A percentile compares a stretch with the other conserved stretches of the same genome.
Conservation (phyloP, 345 rosid genomes). For the Corchorus capsularis region DNA sequence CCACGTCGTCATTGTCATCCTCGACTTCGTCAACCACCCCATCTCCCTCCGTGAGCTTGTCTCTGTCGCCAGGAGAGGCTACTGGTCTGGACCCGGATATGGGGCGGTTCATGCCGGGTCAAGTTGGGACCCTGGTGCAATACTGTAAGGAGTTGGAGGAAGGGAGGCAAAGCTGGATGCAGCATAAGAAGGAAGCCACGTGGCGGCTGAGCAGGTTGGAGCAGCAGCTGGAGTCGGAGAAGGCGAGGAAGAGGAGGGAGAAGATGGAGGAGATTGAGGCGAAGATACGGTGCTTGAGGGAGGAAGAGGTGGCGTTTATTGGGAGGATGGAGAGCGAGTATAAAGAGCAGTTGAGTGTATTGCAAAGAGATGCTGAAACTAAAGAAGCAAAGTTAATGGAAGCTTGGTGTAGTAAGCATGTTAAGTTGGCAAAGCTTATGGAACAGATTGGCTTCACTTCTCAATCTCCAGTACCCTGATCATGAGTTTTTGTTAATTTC, state of each 20-base stretch:
- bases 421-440: constrained; percentile 23
- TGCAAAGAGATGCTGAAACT: constrained; percentile 26
- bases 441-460: constrained; percentile 23
- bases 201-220: constrained; percentile 36
- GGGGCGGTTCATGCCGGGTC: constrained; percentile 19
- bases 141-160: constrained; percentile 32
- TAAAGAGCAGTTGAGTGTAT: constrained; percentile 23
- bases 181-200: constrained; percentile 34
- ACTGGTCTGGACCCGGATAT: not conserved
- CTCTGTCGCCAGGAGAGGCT: constrained; percentile 17
- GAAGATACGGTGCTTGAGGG: constrained; percentile 27
- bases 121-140: constrained; percentile 20
- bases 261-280: constrained; percentile 32
- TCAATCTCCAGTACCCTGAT: not conserved
- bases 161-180: constrained; percentile 33
- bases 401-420: constrained; percentile 29
- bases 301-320: constrained; percentile 23
- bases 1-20: constrained; percentile 15
- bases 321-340: constrained; percentile 29
- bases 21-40: constrained; percentile 21
- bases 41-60: constrained; percentile 13
- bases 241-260: constrained; percentile 28
- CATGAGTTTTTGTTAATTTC: not conserved
- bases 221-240: constrained; percentile 32
- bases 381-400: constrained; percentile 14